phyloP scores from a whole-genome alignment of 1,284 basidiomycete genomes.

The Coniferiporia sulphurascens region DNA sequence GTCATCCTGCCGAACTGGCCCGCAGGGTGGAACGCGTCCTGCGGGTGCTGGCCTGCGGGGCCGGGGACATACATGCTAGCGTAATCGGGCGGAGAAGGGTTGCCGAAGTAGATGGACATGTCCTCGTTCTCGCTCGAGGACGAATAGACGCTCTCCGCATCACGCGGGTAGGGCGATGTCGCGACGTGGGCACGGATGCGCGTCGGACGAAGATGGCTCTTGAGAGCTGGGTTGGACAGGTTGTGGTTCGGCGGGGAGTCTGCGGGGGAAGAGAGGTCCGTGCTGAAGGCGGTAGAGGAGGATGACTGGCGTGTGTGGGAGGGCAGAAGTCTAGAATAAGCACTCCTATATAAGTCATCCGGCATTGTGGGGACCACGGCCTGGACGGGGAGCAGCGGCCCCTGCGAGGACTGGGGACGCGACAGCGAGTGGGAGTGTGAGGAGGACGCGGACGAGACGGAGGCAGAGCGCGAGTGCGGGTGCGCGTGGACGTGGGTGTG shows the following conservation, averaged over 20 bases:
- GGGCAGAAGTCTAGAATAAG: constrained; percentile 13
- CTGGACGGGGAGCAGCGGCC: constrained; percentile 30
- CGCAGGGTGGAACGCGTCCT: constrained; percentile 59
- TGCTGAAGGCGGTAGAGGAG: constrained; percentile 37
- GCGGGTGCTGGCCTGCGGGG: constrained; percentile 37
- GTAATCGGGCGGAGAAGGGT: constrained; percentile 42
- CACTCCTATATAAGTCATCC: constrained; percentile 38
- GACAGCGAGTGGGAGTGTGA: constrained; percentile 68
- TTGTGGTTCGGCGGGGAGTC: constrained; percentile 70
- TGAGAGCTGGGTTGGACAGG: constrained; percentile 63
- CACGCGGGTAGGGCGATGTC: constrained; percentile 76
- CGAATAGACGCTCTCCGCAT: constrained; percentile 78
- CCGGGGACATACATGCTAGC: constrained; percentile 57
- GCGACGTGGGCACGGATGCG: constrained; percentile 58
- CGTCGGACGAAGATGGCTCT: constrained; percentile 69
- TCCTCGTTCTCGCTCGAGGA: constrained; percentile 83
- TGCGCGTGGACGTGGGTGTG: constrained; percentile 34
- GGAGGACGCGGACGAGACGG: constrained; percentile 61
- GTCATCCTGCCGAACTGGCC: constrained; percentile 72
- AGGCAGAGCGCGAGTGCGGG: constrained; percentile 69
- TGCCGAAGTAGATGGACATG: constrained; percentile 66
- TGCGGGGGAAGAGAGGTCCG: constrained; percentile 42
- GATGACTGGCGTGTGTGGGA: constrained; percentile 38
- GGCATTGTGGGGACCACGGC: constrained; percentile 28
- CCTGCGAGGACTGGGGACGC: constrained; percentile 72